A percentile compares a stretch with the other conserved stretches of the same genome.
These are phyloP conservation scores for Berkeleyomyces basicola DNA, from an alignment of 2,329 filamentous ascomycete species.

Conservation along the genomic window DNA sequence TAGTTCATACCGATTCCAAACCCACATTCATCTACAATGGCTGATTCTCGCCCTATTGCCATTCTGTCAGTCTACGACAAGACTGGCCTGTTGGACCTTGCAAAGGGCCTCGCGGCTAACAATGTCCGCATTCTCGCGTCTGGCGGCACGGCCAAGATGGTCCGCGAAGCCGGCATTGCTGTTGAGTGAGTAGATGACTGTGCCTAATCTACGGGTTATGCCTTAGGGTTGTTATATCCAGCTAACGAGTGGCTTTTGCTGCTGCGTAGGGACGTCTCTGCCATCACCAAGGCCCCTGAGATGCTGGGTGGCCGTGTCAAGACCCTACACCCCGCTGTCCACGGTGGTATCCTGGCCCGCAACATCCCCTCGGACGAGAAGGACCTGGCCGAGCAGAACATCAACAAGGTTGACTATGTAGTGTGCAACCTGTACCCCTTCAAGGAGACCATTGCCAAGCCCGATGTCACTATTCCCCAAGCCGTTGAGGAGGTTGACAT, in stretches of 20 bases:
- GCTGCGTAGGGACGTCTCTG: conserved; percentile 65
- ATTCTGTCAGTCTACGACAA: conserved; percentile 99
- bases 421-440: conserved; percentile 99
- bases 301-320: conserved; percentile 79
- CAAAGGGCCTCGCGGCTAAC: conserved; percentile 75
- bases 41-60: conserved; percentile 44
- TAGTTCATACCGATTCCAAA: conserved; percentile 1
- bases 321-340: conserved; percentile 89
- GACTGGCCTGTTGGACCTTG: conserved; percentile 82
- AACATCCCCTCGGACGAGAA: conserved; percentile 92
- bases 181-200: conserved; percentile 54
- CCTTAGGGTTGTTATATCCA: neutral
- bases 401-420: conserved; percentile 86
- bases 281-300: conserved; percentile 91
- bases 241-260: neutral
- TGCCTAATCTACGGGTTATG: neutral
- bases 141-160: conserved; percentile 89
- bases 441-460: conserved; percentile 93
- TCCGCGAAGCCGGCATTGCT: conserved; percentile 85
- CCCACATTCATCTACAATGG: conserved; percentile 19
- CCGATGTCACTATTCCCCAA: conserved; percentile 91
- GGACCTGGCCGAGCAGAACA: conserved; percentile 87
- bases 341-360: conserved; percentile 80
- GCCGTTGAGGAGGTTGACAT: conserved; percentile 99
- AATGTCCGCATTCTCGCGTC: conserved; percentile 88